Conservation (phyloP, 257 asterid species). For the Nicotiana attenuata region DNA sequence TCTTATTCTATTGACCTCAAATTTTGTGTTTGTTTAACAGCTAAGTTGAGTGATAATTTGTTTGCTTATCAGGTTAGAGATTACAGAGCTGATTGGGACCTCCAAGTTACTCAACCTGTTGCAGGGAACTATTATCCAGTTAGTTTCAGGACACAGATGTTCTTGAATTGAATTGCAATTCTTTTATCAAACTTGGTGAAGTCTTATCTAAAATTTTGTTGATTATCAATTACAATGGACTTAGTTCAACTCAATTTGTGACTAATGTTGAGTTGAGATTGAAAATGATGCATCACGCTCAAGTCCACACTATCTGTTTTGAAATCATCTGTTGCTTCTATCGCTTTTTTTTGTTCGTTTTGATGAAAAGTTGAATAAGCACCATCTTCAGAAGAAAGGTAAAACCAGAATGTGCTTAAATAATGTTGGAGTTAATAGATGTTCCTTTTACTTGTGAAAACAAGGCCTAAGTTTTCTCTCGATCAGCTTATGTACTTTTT, state of each 20-base stretch:
- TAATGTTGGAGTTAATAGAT: background rate
- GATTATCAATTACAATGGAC: background rate
- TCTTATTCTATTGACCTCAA: background rate
- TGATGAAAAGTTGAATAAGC: background rate
- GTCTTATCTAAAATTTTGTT: background rate
- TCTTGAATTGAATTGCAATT: background rate
- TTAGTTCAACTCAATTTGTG: background rate
- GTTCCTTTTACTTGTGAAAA: background rate
- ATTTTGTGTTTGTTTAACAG: constrained; percentile 8
- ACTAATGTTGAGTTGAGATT: background rate
- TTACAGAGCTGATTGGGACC: constrained; percentile 75
- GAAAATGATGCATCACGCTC: background rate
- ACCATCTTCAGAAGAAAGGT: background rate
- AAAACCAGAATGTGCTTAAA: background rate
- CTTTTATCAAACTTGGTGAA: background rate
- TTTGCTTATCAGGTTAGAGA: constrained; percentile 59
- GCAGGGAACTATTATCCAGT: constrained; percentile 96
- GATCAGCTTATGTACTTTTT: background rate
- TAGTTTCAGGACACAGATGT: constrained; percentile 16
- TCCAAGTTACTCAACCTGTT: constrained; percentile 76
- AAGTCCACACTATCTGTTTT: background rate
- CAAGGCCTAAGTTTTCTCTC: background rate
- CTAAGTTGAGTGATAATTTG: constrained; percentile 1
- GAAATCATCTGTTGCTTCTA: background rate
- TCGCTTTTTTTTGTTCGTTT: background rate